phyloP scores from a whole-genome alignment of 2,329 filamentous ascomycete species.

The Fusarium coffeatum region DNA sequence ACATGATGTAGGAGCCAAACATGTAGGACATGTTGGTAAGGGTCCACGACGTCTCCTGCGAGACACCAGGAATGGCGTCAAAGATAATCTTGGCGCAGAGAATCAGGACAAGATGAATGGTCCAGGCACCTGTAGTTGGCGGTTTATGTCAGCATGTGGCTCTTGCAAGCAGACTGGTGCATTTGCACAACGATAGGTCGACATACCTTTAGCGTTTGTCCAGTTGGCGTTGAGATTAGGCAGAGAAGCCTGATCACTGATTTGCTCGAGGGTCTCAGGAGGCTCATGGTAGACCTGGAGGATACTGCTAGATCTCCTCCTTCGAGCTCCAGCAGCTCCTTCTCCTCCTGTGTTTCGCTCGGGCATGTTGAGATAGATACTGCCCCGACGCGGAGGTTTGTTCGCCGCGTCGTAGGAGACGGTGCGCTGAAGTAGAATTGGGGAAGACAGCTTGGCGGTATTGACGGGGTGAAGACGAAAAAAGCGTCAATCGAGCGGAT shows the following conservation, averaged over 20 bases:
- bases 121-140: constrained; percentile 83
- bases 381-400: constrained; percentile 73
- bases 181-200: constrained; percentile 12
- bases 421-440: constrained; percentile 85
- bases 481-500: constrained; percentile 22
- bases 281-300: constrained; percentile 94
- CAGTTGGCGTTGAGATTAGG: constrained; percentile 98
- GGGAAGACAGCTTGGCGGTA: constrained; percentile 97
- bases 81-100: constrained; percentile 93
- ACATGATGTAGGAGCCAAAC: constrained; percentile 99
- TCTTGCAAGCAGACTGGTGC: constrained; percentile 6
- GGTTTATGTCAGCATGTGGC: constrained; percentile 32
- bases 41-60: constrained; percentile 98
- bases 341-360: constrained; percentile 63
- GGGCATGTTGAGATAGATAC: constrained; percentile 68
- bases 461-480: constrained; percentile 57
- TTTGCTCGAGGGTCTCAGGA: constrained; percentile 94
- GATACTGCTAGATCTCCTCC: constrained; percentile 96
- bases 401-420: constrained; percentile 90
- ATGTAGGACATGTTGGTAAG: constrained; percentile 99
- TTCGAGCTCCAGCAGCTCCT: constrained; percentile 68
- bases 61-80: constrained; percentile 94
- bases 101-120: constrained; percentile 95
- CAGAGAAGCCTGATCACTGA: constrained; percentile 93
- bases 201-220: constrained; percentile 96